Evolutionary conservation across 192 early-diverging fungal genomes (phyloP).

Genomic region (Phycomyces nitens): DNA sequence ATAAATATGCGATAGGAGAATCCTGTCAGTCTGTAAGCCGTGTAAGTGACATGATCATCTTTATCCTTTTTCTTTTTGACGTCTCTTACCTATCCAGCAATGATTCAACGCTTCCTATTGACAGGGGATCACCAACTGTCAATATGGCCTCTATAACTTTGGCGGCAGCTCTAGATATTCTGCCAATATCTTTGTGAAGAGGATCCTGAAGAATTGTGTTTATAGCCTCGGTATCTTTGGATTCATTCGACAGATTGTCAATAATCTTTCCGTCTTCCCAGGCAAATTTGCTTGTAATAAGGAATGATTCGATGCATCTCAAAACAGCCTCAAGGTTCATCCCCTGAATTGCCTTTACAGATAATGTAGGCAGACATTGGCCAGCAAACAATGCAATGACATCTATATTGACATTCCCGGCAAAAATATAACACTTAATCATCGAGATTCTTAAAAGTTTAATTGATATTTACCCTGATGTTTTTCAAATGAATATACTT

Average conservation of each 20-base stretch:
- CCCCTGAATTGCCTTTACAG: background rate
- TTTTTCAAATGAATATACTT: background rate
- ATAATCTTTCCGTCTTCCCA: conserved; percentile 20
- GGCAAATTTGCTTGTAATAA: conserved; percentile 22
- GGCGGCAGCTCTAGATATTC: conserved; percentile 27
- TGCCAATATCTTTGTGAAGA: conserved; percentile 34
- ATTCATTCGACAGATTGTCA: background rate
- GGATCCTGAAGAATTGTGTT: conserved; percentile 3
- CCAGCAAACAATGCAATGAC: conserved; percentile 16
- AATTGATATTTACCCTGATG: conserved; percentile 11
- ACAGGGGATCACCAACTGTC: background rate
- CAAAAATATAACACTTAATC: background rate
- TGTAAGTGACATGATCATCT: background rate
- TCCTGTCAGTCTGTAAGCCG: conserved; percentile 4
- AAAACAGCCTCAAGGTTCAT: background rate
- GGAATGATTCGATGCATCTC: background rate
- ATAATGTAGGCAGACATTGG: conserved; percentile 19
- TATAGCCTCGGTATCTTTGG: background rate
- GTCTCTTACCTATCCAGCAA: conserved; percentile 8
- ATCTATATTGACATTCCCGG: background rate
- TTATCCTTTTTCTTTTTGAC: background rate
- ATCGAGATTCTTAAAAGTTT: background rate
- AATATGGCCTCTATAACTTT: conserved; percentile 17
- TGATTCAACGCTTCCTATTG: background rate
- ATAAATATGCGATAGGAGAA: conserved; percentile 23